These are phyloP conservation scores for Leucocoprinus sp. DNA, from an alignment of 768 basidiomycete species.

Conservation along the genomic window DNA sequence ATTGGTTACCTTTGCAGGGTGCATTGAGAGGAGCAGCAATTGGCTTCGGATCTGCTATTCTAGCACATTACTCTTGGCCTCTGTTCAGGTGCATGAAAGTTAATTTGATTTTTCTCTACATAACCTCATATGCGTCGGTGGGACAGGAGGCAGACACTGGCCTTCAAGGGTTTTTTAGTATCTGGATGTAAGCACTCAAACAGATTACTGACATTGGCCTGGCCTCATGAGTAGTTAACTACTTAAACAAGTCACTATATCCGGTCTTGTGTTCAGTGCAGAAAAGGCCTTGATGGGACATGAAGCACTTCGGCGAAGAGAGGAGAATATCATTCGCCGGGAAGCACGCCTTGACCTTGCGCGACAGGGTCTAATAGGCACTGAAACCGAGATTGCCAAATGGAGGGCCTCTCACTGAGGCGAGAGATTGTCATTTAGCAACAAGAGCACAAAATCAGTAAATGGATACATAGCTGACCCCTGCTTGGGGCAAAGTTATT, in stretches of 20 bases:
- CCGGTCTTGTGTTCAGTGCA: slow-evolving; percentile 68
- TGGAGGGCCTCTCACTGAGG: slow-evolving; percentile 46
- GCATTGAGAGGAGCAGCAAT: slow-evolving; percentile 42
- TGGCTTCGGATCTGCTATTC: slow-evolving; percentile 50
- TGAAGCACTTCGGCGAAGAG: slow-evolving; percentile 54
- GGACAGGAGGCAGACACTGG: slow-evolving; percentile 65
- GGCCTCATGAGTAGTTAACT: slow-evolving; percentile 10
- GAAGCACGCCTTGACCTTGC: slow-evolving; percentile 72
- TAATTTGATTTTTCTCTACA: slow-evolving; percentile 2
- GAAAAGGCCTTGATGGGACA: slow-evolving; percentile 69
- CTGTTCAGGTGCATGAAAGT: slow-evolving; percentile 43
- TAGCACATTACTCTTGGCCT: slow-evolving; percentile 69
- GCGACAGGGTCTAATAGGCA: slow-evolving; percentile 65
- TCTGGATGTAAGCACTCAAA: slow-evolving; percentile 49
- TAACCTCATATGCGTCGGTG: background rate
- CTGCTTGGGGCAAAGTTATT: background rate
- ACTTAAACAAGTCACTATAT: slow-evolving; percentile 37
- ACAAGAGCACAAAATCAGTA: background rate
- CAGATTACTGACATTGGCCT: slow-evolving; percentile 3
- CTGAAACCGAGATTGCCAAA: slow-evolving; percentile 75
- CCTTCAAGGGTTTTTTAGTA: slow-evolving; percentile 75
- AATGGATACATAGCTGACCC: background rate
- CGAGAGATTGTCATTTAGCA: slow-evolving; percentile 20
- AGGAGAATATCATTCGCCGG: slow-evolving; percentile 62
- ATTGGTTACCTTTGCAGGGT: slow-evolving; percentile 31